A percentile compares a stretch with the other conserved stretches of the same genome.
Evolutionary conservation across 352 stramenopile species (phyloP).

Genomic region (Phytopythium boreale): DNA sequence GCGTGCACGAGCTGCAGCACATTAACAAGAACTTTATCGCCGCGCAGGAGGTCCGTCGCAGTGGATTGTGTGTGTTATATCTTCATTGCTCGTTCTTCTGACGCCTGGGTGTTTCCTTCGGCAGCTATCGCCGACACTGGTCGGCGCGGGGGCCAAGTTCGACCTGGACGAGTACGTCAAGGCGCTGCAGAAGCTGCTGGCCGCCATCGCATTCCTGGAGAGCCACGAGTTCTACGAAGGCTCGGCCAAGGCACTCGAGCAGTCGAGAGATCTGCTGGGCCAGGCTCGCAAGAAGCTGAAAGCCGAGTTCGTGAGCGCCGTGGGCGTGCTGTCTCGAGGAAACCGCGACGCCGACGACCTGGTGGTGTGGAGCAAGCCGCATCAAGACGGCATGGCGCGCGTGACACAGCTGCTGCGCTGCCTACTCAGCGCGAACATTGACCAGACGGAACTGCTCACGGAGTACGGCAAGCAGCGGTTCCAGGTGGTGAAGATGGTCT

Average conservation of each 20-base stretch:
- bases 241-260: constrained; percentile 64
- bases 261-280: constrained; percentile 52
- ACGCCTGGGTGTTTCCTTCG: neutral
- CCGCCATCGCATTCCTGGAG: constrained; percentile 70
- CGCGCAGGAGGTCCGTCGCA: constrained; percentile 46
- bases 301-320: constrained; percentile 63
- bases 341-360: constrained; percentile 22
- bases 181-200: constrained; percentile 61
- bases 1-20: constrained; percentile 59
- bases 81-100: neutral
- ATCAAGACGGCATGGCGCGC: constrained; percentile 49
- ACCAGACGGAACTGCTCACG: constrained; percentile 44
- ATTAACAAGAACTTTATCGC: constrained; percentile 78
- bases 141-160: constrained; percentile 62
- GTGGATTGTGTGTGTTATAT: no score
- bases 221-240: constrained; percentile 70
- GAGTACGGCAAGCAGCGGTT: constrained; percentile 76
- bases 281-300: constrained; percentile 68
- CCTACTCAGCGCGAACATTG: constrained; percentile 48
- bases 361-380: constrained; percentile 41
- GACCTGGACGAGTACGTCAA: constrained; percentile 68
- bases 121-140: constrained; percentile 58
- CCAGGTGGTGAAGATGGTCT: constrained; percentile 51
- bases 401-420: constrained; percentile 59
- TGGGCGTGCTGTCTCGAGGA: constrained; percentile 55